These are phyloP conservation scores for Ceratonia siliqua DNA, from an alignment of 306 rosid genomes.

Conservation along the genomic window DNA sequence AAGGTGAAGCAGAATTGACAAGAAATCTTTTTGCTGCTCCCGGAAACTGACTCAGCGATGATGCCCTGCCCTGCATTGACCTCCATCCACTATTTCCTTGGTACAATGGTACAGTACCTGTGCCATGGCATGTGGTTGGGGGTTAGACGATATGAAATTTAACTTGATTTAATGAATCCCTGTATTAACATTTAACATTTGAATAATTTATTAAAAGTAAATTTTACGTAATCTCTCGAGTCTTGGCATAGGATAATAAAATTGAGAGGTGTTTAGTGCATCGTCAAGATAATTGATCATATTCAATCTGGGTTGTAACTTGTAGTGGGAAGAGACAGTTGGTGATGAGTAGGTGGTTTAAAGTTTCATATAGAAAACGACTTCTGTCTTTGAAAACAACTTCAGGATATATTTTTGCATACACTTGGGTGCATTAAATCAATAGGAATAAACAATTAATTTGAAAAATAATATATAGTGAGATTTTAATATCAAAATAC, in stretches of 20 bases:
- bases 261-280: conserved; percentile 23
- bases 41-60: neutral
- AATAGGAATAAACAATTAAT: neutral
- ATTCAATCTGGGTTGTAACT: conserved; percentile 3
- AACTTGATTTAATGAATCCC: neutral
- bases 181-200: too few relatives aligned
- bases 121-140: too few relatives aligned
- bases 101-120: too few relatives aligned
- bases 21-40: neutral
- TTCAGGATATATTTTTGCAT: conserved; percentile 7
- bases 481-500: neutral
- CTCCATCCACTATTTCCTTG: neutral
- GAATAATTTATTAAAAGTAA: neutral
- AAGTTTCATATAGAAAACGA: conserved; percentile 22
- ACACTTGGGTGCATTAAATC: neutral
- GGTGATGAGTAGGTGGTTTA: conserved; percentile 7
- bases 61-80: conserved; percentile 19
- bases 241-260: conserved; percentile 21
- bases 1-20: conserved; percentile 12
- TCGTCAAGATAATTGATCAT: conserved; percentile 20
- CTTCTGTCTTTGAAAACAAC: conserved; percentile 12
- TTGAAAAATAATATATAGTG: neutral
- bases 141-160: conserved; percentile 4
- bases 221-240: neutral
- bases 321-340: neutral